A percentile compares a stretch with the other conserved stretches of the same genome.
Conservation (phyloP, 352 stramenopile genomes). For the Phytophthora syringae region DNA sequence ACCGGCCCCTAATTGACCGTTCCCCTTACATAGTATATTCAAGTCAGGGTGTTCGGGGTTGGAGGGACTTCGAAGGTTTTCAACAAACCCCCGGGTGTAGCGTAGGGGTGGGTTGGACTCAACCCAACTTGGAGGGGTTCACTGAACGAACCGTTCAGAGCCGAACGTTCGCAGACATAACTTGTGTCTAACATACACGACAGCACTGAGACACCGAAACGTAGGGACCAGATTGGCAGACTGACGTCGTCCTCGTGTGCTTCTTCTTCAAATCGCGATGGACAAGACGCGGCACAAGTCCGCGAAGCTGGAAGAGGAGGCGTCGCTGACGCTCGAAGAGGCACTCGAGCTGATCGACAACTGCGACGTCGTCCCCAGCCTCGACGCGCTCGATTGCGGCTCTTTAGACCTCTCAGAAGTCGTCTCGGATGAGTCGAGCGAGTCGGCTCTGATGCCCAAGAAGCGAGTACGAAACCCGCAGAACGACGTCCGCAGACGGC, state of each 20-base stretch:
- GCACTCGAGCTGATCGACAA: conserved; percentile 17
- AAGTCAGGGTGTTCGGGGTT: too few species aligned
- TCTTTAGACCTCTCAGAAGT: not conserved
- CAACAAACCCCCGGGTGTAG: too few species aligned
- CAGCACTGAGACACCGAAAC: not conserved
- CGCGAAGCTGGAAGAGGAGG: not conserved
- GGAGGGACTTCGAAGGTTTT: too few species aligned
- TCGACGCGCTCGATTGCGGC: not conserved
- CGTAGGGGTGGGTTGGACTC: too few species aligned
- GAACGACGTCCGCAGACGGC: conserved; percentile 10
- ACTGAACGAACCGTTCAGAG: too few species aligned
- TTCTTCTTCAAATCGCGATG: conserved; percentile 3
- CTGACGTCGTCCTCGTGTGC: not conserved
- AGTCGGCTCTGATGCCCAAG: conserved; percentile 3
- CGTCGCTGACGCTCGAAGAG: conserved; percentile 15
- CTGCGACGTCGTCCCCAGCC: not conserved
- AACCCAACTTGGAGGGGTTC: too few species aligned
- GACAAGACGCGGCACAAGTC: conserved; percentile 1
- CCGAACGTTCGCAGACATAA: too few species aligned
- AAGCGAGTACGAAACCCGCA: conserved; percentile 18
- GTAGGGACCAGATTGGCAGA: not conserved
- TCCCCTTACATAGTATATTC: too few species aligned
- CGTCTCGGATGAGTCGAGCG: not conserved
- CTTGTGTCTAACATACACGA: too few species aligned
- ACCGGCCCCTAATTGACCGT: too few species aligned